A percentile compares a stretch with the other conserved stretches of the same genome.
These are phyloP conservation scores for Paspalum notatum DNA, from an alignment of 176 grass and related monocot genomes.

Conservation along the genomic window DNA sequence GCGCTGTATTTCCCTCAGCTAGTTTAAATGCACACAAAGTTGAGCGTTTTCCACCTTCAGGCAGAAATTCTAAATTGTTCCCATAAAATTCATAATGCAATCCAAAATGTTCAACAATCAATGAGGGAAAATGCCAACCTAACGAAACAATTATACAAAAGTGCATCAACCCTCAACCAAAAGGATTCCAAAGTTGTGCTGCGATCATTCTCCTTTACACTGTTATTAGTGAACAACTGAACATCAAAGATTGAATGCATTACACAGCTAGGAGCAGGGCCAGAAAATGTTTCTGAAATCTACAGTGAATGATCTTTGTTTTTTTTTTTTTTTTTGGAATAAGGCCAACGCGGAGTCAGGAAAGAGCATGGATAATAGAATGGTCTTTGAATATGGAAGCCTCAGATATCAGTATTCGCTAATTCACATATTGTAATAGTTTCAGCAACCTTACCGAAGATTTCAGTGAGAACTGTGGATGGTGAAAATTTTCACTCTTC, in stretches of 20 bases:
- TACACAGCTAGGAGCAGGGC: background rate
- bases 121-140: background rate
- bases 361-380: background rate
- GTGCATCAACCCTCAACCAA: background rate
- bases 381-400: background rate
- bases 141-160: background rate
- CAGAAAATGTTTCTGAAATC: background rate
- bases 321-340: no score
- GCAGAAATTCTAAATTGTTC: background rate
- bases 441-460: background rate
- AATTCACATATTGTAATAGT: background rate
- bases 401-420: background rate
- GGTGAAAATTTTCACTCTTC: slow-evolving; percentile 40
- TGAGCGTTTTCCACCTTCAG: background rate
- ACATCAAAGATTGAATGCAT: background rate
- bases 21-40: background rate
- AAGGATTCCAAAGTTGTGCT: background rate
- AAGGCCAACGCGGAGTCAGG: background rate
- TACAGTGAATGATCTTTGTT: slow-evolving; percentile 1
- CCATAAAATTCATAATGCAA: background rate
- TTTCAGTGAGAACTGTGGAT: background rate
- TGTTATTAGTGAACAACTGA: background rate
- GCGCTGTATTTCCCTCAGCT: background rate
- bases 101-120: background rate
- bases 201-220: background rate